Percentiles rank a stretch among this genome's conserved stretches.
These are phyloP conservation scores for Scheffersomyces parashehatae DNA, from an alignment of 1,139 yeast genomes.

Conservation along the genomic window DNA sequence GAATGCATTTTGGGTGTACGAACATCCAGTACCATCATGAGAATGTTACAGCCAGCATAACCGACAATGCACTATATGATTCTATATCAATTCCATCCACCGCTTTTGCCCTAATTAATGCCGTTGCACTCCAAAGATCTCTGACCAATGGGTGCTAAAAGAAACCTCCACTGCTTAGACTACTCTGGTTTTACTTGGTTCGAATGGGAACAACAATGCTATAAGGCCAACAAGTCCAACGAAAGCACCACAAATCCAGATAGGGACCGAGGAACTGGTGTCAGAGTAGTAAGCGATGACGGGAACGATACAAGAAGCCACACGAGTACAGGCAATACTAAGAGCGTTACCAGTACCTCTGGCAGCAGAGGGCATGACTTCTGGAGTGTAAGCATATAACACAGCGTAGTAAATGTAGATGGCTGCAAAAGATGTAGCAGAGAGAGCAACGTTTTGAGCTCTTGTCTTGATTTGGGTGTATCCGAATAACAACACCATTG, in stretches of 20 bases:
- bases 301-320: conserved; percentile 10
- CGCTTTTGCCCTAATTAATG: no score
- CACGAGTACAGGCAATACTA: conserved; percentile 9
- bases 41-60: no score
- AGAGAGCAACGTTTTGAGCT: conserved; percentile 10
- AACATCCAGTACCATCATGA: no score
- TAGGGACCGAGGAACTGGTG: conserved; percentile 10
- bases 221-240: conserved; percentile 11
- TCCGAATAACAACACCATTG: conserved; percentile 14
- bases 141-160: no score
- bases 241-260: conserved; percentile 14
- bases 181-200: conserved; percentile 11
- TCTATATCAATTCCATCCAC: no score
- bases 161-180: conserved; percentile 4
- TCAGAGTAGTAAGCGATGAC: conserved; percentile 11
- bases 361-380: conserved; percentile 14
- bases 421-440: conserved; percentile 10
- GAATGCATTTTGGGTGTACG: no score
- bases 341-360: conserved; percentile 13
- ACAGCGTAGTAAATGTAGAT: conserved; percentile 13
- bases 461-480: conserved; percentile 11
- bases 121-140: no score
- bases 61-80: no score
- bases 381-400: conserved; percentile 14
- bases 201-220: conserved; percentile 14